Conservation (phyloP, 2,329 filamentous ascomycete species). For the Epichloe baconii region DNA sequence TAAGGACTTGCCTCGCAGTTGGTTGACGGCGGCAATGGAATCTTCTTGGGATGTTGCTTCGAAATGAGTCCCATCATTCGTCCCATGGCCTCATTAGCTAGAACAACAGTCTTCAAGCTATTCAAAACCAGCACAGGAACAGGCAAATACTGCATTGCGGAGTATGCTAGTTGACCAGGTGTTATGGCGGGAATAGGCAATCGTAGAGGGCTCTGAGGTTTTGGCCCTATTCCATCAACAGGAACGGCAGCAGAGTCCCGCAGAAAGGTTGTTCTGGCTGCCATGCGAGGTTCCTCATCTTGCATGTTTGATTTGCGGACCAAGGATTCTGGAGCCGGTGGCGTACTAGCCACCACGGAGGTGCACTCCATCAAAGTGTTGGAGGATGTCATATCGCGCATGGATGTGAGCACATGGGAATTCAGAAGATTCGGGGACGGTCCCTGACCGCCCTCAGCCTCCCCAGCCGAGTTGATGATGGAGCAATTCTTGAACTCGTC, state of each 20-base stretch:
- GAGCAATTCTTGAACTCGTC: neutral
- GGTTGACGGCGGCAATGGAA: slow-evolving; percentile 37
- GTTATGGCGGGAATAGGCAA: slow-evolving; percentile 34
- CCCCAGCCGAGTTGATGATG: neutral
- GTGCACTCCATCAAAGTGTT: slow-evolving; percentile 18
- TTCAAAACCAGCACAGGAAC: slow-evolving; percentile 59
- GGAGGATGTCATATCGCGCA: slow-evolving; percentile 20
- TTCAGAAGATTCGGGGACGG: slow-evolving; percentile 1
- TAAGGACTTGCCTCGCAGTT: slow-evolving; percentile 51
- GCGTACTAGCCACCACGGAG: slow-evolving; percentile 16
- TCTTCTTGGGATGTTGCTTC: slow-evolving; percentile 28
- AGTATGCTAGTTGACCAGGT: slow-evolving; percentile 45
- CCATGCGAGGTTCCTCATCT: slow-evolving; percentile 14
- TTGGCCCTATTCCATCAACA: slow-evolving; percentile 16
- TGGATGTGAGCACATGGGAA: slow-evolving; percentile 11
- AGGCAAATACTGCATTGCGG: slow-evolving; percentile 60
- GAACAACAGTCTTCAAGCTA: slow-evolving; percentile 52
- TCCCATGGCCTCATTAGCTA: slow-evolving; percentile 67
- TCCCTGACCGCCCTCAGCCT: slow-evolving; percentile 1
- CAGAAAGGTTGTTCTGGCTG: slow-evolving; percentile 21
- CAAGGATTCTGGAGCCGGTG: neutral
- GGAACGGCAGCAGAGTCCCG: slow-evolving; percentile 16
- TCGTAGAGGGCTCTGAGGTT: slow-evolving; percentile 25
- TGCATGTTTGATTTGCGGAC: slow-evolving; percentile 1
- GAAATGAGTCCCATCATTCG: slow-evolving; percentile 43